Base-by-base conservation (phyloP, 768 basidiomycete genomes). In the Auriculariales sp. region DNA sequence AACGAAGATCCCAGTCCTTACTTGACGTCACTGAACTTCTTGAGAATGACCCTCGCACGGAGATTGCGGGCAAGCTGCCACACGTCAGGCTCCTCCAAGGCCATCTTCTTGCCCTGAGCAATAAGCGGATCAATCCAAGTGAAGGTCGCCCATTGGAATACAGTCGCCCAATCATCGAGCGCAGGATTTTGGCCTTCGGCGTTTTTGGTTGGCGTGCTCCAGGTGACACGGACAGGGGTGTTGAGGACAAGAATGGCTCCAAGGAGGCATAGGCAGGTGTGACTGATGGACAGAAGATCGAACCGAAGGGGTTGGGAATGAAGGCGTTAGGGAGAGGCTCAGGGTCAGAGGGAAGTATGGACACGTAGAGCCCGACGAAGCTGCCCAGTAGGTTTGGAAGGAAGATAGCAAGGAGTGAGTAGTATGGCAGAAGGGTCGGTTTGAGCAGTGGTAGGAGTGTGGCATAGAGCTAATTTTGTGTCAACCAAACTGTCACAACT, bases 21-120 rank as follows among this genome's bases (percentile, higher is more conserved):
- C 19, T 19, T 7, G 22, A 44, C 39, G 22, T 11, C 22, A 19
- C 27, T 25, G 22, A 44, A 44, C 6, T 44, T 44, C 12, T 25
- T 19, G 19, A 44, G 39, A 25, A 44, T 19, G 39, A 44, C 19
- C 12, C 39, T 19, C 39, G 39, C 22, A 15, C 39, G 39, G 7
- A 44, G 39, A 25, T 44, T 44, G 39, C 39, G 39, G 9, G 39
- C 39, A 15, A 44, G 39, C 22, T 44, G 39, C 39, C 39, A 44
- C 6, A 44, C 39, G 39, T 44, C 39, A 11, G 19, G 14, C 19
- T 44, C 39, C 39, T 44, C 39, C 22, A 44, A 25, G 22, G 39
- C 14, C 17, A 25, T 44, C 19, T 44, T 44, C 19, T 19, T 44
- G 39, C 39, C 39, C 19, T 22, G 39, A 6, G 39, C 39, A 25